Base-by-base conservation (phyloP, 306 rosid species). In the Clitoria ternatea region DNA sequence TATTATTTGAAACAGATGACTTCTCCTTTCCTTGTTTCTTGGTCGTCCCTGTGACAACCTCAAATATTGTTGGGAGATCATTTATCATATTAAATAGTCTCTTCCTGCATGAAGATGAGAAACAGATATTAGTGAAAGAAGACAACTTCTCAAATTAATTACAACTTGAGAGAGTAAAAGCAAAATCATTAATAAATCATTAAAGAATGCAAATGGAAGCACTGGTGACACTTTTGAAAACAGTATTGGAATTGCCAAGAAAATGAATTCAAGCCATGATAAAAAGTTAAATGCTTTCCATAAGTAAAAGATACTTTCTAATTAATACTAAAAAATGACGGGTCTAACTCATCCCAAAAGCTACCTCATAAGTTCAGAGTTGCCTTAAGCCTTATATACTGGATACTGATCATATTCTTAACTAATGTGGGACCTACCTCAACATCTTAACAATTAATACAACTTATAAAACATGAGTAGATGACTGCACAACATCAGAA, bases 51-150 rank as follows among this genome's bases (percentile, higher is more conserved):
- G 92, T 81, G 42, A 89, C 88, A 79, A 85, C 85, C 79, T 92
- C 98, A 54, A 85, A 86, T 82, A 89, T 78, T 42, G 98, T 89
- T 4, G 98, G 98, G 72, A 92, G 98, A 69, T 92, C 95, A 64
- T 86, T 92, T 78, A 92, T 88, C 96, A 92, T 85, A 73, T 82
- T 80, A 67, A 92, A 92, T 37, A 92, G 92, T 22, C 85, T 86
- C 70, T 87, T 92, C 92, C 98, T 92, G 92, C 86, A 79, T 33
- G 61, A 79, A 35, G 53, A 61, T 44, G 40, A 66, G 50, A 80
- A 73, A 19, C 9, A 26, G 7, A 66, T 67, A 73, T 56, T 66
- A 71, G 27, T 62, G 47, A 55, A 64, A 45, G 40, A 61, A 32
- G 15, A 42, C 20, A 61, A 61, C 60, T 55, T 55, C 22, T 59